Evolutionary conservation across 768 basidiomycete species (phyloP).

Genomic region (Suillus americanus): DNA sequence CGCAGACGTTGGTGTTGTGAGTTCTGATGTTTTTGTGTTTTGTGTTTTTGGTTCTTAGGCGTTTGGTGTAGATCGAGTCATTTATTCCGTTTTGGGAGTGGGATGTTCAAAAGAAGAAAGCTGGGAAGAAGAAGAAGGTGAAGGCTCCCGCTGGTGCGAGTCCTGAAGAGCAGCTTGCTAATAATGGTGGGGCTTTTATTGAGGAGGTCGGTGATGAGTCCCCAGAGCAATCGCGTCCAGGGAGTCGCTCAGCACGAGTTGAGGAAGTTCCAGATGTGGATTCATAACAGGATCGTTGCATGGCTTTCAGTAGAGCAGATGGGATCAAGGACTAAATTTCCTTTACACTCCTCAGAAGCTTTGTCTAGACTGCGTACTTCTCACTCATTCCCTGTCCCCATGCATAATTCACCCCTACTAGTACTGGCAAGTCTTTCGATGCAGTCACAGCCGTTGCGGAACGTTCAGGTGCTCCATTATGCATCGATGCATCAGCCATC

Average conservation of each 20-base stretch:
- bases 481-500: too few relatives aligned
- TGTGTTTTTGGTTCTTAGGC: not conserved
- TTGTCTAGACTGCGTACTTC: not conserved
- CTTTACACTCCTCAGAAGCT: not conserved
- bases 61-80: conserved; percentile 76
- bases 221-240: conserved; percentile 31
- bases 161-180: conserved; percentile 39
- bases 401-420: too few relatives aligned
- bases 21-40: conserved; percentile 35
- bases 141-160: conserved; percentile 31
- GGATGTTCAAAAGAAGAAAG: conserved; percentile 80
- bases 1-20: conserved; percentile 96
- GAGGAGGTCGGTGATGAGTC: conserved; percentile 37
- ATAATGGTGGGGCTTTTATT: conserved; percentile 39
- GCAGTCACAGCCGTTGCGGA: not conserved
- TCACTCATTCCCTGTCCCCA: not conserved
- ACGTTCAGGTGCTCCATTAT: not conserved
- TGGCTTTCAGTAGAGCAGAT: not conserved
- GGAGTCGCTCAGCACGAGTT: conserved; percentile 39
- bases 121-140: conserved; percentile 63
- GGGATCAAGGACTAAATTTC: not conserved
- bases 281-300: conserved; percentile 16
- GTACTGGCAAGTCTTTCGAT: not conserved
- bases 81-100: conserved; percentile 98
- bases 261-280: conserved; percentile 48